Evolutionary conservation across 140 eudicot species (phyloP).

Genomic region (Anethum foeniculum): DNA sequence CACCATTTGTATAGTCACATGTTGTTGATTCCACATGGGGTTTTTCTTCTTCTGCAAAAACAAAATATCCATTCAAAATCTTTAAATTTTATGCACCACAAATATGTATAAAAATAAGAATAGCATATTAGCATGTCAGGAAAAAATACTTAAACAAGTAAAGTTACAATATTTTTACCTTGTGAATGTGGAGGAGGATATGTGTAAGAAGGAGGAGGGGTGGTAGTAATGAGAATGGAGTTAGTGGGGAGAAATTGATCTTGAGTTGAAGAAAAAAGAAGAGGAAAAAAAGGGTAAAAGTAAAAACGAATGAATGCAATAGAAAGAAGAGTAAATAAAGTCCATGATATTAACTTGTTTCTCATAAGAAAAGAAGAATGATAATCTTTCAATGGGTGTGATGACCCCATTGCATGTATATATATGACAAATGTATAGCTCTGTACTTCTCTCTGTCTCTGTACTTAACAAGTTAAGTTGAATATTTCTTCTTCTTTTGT

Average conservation of each 20-base stretch:
- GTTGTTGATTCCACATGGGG: conserved; percentile 15
- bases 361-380: conserved; percentile 28
- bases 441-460: not conserved
- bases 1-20: conserved; percentile 81
- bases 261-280: conserved; percentile 19
- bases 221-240: conserved; percentile 13
- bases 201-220: conserved; percentile 1
- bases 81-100: not conserved
- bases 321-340: conserved; percentile 41
- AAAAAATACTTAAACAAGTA: not conserved
- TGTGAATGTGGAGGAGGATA: conserved; percentile 19
- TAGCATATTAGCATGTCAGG: conserved; percentile 18
- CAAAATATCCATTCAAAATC: conserved; percentile 4
- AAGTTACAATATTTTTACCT: conserved; percentile 23
- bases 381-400: conserved; percentile 30
- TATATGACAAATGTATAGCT: not conserved
- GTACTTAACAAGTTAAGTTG: not conserved
- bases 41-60: conserved; percentile 28
- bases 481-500: not conserved
- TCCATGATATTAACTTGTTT: conserved; percentile 44
- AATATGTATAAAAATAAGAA: not conserved
- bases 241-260: conserved; percentile 17
- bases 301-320: conserved; percentile 41
- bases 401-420: conserved; percentile 19
- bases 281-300: conserved; percentile 37